These are phyloP conservation scores for Oidiodendron maius DNA, from an alignment of 495 filamentous ascomycete species.

Conservation along the genomic window DNA sequence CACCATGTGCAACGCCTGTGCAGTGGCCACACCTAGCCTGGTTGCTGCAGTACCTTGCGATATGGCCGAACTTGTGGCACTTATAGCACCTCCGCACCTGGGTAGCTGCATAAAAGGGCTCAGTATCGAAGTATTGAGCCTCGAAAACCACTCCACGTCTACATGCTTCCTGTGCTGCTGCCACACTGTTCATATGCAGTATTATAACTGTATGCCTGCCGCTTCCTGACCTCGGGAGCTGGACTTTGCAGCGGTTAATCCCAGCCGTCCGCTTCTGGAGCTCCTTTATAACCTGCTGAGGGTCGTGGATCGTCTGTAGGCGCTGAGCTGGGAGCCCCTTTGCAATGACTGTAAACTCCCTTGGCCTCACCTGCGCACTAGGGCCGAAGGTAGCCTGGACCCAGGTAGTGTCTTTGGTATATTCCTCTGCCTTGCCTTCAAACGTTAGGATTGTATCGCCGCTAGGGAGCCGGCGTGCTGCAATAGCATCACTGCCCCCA, in stretches of 20 bases:
- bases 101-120: not conserved
- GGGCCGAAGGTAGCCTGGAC: not conserved
- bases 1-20: not conserved
- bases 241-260: not conserved
- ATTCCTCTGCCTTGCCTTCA: not conserved
- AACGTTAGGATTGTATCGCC: not conserved
- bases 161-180: not conserved
- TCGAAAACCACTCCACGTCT: not conserved
- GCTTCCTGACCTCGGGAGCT: not conserved
- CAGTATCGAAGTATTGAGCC: not conserved
- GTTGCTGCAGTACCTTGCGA: not conserved
- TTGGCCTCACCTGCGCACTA: not conserved
- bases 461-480: not conserved
- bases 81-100: not conserved
- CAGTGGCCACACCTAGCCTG: not conserved
- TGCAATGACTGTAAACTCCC: not conserved
- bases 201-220: not conserved
- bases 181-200: not conserved
- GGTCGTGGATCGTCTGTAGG: not conserved
- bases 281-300: not conserved
- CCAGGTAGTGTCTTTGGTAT: not conserved
- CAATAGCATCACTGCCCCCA: not conserved
- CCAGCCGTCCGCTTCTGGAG: not conserved
- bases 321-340: not conserved
- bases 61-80: not conserved